Evolutionary conservation across 2,329 filamentous ascomycete genomes (phyloP), one percentile per base, ranked within the genome.

Genomic region (Phialophora expanda): DNA sequence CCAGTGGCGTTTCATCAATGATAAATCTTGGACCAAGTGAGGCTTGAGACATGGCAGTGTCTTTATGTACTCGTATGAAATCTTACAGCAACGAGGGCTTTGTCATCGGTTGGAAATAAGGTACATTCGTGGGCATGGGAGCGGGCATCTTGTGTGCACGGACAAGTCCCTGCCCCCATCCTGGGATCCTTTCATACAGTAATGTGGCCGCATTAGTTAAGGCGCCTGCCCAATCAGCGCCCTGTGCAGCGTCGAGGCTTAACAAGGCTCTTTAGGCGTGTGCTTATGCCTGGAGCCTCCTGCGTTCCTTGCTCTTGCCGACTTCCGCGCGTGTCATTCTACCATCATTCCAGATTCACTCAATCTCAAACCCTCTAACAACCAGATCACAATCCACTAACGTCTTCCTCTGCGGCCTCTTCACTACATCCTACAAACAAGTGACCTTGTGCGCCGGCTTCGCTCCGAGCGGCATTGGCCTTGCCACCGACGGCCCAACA

Each of bases 321-420:
- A 64, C 63, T 64, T 69, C 66, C 66, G 66, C 64, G 56, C 61
- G 64, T 44, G 61, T 64, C 62, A 65, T 62, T 64, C 30, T 51
- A 26, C 51, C 61, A 64, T 62, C 63, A 61, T 60, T 56, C 34
- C 56, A 61, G 60, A 58, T 50, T 34, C 26, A 54, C 51, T 59
- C 14, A 59, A 56, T 32, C 53, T 22, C 53, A 56, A 56, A 56
- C 53, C 24, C 17, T 44, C 38, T 44, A 44, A 44, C 38, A n/a
- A 44, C 17, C 38, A 17, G 38, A n/a, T 44, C 38, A n/a, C 38
- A 44, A 44, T n/a, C 38, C 38, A 7, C 38, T 8, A 44, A n/a
- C 38, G 38, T 44, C 38, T 44, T n/a, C 38, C 4, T 44, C 38
- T 44, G 34, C 44, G 11, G 12, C 30, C 17, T 44, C 14, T 38